Conservation (phyloP, 2,329 filamentous ascomycete species). For the Aspergillus pseudonomiae region DNA sequence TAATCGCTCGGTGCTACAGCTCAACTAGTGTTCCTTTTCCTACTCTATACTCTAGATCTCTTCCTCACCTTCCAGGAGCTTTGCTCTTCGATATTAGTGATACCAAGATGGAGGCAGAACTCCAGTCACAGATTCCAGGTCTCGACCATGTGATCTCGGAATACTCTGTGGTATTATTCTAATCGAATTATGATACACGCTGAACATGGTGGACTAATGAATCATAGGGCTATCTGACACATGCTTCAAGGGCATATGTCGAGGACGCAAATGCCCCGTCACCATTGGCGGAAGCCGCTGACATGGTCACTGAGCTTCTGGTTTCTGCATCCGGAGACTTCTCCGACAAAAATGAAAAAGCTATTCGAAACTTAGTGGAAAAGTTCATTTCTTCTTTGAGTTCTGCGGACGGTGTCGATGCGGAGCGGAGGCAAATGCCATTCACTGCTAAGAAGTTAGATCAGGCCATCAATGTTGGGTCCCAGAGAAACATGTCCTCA, state of each 20-base stretch:
- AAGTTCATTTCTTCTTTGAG: slow-evolving; percentile 87
- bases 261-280: slow-evolving; percentile 71
- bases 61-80: background rate
- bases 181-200: background rate
- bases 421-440: slow-evolving; percentile 69
- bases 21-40: background rate
- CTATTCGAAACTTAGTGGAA: slow-evolving; percentile 79
- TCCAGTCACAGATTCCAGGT: slow-evolving; percentile 79
- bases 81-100: background rate
- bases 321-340: slow-evolving; percentile 89
- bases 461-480: slow-evolving; percentile 91
- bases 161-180: slow-evolving; percentile 69
- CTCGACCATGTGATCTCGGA: slow-evolving; percentile 88
- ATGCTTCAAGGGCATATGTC: slow-evolving; percentile 83
- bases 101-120: slow-evolving; percentile 77
- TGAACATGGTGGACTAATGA: slow-evolving; percentile 14
- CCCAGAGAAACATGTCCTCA: slow-evolving; percentile 93
- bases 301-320: slow-evolving; percentile 82
- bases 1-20: background rate
- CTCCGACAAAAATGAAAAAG: slow-evolving; percentile 70
- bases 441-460: slow-evolving; percentile 83
- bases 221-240: slow-evolving; percentile 76
- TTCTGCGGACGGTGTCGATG: slow-evolving; percentile 68
- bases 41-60: background rate
- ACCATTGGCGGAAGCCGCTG: slow-evolving; percentile 81